Evolutionary conservation across 768 basidiomycete species (phyloP).

Genomic region (Termitomyces sp.): DNA sequence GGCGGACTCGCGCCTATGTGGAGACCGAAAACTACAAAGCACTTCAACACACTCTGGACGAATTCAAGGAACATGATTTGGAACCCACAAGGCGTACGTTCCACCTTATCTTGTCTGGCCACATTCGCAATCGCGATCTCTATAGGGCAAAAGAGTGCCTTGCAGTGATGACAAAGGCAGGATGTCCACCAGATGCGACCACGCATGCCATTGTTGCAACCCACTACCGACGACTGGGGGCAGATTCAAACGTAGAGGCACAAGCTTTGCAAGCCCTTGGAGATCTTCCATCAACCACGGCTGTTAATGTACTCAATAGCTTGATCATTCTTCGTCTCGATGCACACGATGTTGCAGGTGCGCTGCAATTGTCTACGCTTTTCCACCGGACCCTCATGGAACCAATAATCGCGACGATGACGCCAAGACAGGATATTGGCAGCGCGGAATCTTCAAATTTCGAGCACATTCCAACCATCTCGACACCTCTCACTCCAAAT

Average conservation of each 20-base stretch:
- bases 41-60: slow-evolving; percentile 42
- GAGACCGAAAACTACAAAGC: slow-evolving; percentile 47
- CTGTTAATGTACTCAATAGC: slow-evolving; percentile 63
- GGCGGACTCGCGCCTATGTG: slow-evolving; percentile 59
- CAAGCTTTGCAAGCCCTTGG: slow-evolving; percentile 47
- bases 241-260: slow-evolving; percentile 49
- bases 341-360: slow-evolving; percentile 43
- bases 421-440: neutral
- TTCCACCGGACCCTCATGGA: slow-evolving; percentile 34
- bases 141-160: slow-evolving; percentile 49
- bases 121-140: slow-evolving; percentile 67
- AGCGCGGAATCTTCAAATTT: neutral
- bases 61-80: slow-evolving; percentile 45
- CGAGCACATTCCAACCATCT: slow-evolving; percentile 2
- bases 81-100: slow-evolving; percentile 60
- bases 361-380: slow-evolving; percentile 43
- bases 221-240: slow-evolving; percentile 58
- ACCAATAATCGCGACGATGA: slow-evolving; percentile 19
- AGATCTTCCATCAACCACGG: slow-evolving; percentile 32
- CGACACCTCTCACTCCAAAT: slow-evolving; percentile 38
- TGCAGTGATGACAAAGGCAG: slow-evolving; percentile 53
- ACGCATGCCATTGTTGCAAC: slow-evolving; percentile 60
- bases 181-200: slow-evolving; percentile 47
- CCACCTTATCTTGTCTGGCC: slow-evolving; percentile 63
- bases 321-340: slow-evolving; percentile 64